Conservation (phyloP, 495 filamentous ascomycete genomes). For the Aspergillus diversus region DNA sequence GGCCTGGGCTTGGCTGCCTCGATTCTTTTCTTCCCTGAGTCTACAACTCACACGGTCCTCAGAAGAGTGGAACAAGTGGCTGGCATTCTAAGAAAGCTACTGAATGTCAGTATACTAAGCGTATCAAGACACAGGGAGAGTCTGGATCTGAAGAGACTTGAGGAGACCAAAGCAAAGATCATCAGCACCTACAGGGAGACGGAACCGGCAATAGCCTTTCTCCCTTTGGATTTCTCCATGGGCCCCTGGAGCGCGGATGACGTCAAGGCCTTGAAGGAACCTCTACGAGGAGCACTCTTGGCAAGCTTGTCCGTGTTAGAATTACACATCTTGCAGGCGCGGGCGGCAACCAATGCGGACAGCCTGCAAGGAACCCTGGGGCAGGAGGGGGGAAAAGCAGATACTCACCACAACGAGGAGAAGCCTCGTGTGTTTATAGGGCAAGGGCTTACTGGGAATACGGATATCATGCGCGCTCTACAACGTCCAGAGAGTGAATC, state of each 20-base stretch:
- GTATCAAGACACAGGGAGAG: constrained; percentile 13
- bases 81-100: constrained; percentile 16
- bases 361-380: no score
- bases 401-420: no score
- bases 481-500: no score
- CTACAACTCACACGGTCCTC: constrained; percentile 21
- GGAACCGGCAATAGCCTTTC: constrained; percentile 25
- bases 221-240: constrained; percentile 25
- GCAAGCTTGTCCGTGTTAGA: constrained; percentile 22
- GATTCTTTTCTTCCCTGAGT: constrained; percentile 28
- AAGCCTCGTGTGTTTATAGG: no score
- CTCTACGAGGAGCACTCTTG: constrained; percentile 16
- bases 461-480: no score
- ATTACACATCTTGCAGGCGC: constrained; percentile 16
- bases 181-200: constrained; percentile 19
- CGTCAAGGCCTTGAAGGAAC: constrained; percentile 16
- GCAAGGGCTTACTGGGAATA: no score
- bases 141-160: constrained; percentile 11
- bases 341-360: no score
- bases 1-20: constrained; percentile 21
- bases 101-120: constrained; percentile 8
- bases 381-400: no score
- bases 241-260: constrained; percentile 27
- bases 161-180: constrained; percentile 12
- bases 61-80: no score